A percentile compares a stretch with the other conserved stretches of the same genome.
Conservation (phyloP, 495 filamentous ascomycete genomes). For the Hypoxylon intermedium region DNA sequence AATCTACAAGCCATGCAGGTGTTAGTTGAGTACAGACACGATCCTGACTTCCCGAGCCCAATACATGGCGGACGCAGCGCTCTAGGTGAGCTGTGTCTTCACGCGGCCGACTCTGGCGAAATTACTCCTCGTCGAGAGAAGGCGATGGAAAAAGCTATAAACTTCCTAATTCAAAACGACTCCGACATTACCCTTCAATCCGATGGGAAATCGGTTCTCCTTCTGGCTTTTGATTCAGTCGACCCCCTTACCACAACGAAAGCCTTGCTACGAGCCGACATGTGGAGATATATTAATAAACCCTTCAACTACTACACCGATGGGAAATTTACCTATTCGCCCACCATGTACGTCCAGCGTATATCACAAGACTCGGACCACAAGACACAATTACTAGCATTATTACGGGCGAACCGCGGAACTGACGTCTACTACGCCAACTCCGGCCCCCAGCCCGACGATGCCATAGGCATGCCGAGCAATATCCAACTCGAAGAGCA, state of each 20-base stretch:
- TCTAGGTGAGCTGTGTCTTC: constrained; percentile 57
- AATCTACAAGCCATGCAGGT: constrained; percentile 53
- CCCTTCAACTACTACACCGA: constrained; percentile 53
- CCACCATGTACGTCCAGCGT: constrained; percentile 52
- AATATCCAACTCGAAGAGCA: constrained; percentile 54
- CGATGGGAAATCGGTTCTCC: constrained; percentile 53
- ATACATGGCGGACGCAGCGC: constrained; percentile 56
- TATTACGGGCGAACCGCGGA: constrained; percentile 53
- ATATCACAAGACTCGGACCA: constrained; percentile 44
- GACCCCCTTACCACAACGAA: constrained; percentile 54
- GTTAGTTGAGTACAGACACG: constrained; percentile 53
- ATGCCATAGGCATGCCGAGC: constrained; percentile 51
- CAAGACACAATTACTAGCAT: constrained; percentile 45
- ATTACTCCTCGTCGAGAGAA: constrained; percentile 50
- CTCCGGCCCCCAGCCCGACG: constrained; percentile 53
- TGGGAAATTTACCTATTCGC: constrained; percentile 52
- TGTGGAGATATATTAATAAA: constrained; percentile 57
- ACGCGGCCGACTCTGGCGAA: constrained; percentile 48
- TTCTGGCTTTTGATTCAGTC: constrained; percentile 52
- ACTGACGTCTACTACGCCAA: constrained; percentile 57
- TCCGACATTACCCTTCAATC: constrained; percentile 53
- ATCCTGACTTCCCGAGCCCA: constrained; percentile 57
- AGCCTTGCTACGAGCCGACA: constrained; percentile 52
- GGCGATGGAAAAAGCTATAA: constrained; percentile 56
- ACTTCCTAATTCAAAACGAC: constrained; percentile 48